phyloP scores from a whole-genome alignment of 768 basidiomycete genomes.

The Leccinum pellstonianum region DNA sequence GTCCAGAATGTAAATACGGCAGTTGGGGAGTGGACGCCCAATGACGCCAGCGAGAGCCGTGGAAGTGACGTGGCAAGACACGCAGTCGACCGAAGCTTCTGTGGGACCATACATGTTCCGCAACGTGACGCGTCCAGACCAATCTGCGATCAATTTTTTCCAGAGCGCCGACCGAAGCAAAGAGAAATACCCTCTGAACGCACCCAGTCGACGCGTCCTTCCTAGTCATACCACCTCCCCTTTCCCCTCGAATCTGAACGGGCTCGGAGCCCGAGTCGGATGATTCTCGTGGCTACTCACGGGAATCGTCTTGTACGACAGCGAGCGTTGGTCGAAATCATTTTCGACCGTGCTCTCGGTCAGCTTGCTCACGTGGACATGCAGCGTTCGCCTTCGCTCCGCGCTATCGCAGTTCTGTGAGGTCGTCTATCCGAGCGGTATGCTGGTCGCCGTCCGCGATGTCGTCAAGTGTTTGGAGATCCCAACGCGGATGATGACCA shows the following conservation, averaged over 20 bases:
- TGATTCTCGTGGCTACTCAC: not conserved
- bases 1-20: too few species aligned
- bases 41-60: conserved; percentile 3
- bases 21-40: too few species aligned
- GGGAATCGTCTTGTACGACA: not conserved
- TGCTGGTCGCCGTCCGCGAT: not conserved
- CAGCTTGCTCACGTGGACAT: not conserved
- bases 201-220: not conserved
- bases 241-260: not conserved
- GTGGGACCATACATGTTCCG: conserved; percentile 37
- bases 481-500: conserved; percentile 17
- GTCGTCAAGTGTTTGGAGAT: not conserved
- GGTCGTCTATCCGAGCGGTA: not conserved
- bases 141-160: conserved; percentile 25
- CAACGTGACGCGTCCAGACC: conserved; percentile 25
- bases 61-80: conserved; percentile 26
- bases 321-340: not conserved
- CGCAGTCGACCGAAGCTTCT: conserved; percentile 32
- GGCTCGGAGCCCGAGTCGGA: not conserved
- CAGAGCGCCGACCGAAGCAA: conserved; percentile 9
- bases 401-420: too few species aligned
- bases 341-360: not conserved
- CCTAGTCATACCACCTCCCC: not conserved
- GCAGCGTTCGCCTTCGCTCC: not conserved
- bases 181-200: too few species aligned